Conservation (phyloP, 306 rosid genomes). For the Lablab purpureus region DNA sequence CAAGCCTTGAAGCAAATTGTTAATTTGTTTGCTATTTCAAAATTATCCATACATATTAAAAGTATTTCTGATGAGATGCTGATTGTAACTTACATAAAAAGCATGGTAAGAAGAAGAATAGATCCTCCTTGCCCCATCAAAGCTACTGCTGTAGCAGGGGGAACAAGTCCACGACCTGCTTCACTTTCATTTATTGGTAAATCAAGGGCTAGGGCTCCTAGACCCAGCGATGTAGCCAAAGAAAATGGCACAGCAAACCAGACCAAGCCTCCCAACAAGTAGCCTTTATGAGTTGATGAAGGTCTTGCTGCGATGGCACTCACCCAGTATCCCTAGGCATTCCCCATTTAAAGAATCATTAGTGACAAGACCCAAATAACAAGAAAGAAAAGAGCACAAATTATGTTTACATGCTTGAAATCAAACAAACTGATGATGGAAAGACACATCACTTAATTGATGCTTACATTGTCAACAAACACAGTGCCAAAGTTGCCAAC, state of each 20-base stretch:
- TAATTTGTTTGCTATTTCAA: not conserved
- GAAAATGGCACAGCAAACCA: slow-evolving; percentile 99
- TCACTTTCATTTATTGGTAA: slow-evolving; percentile 76
- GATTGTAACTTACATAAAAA: slow-evolving; percentile 75
- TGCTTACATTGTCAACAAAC: slow-evolving; percentile 91
- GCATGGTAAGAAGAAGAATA: slow-evolving; percentile 90
- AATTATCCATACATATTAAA: not conserved
- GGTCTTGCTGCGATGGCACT: slow-evolving; percentile 98
- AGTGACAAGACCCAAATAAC: not conserved
- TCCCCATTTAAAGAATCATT: slow-evolving; percentile 39
- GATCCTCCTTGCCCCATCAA: slow-evolving; percentile 97
- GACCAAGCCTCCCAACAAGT: slow-evolving; percentile 92
- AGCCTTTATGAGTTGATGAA: slow-evolving; percentile 94
- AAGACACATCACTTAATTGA: slow-evolving; percentile 9
- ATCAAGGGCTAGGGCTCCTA: slow-evolving; percentile 97
- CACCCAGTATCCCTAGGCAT: slow-evolving; percentile 91
- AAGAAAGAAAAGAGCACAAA: not conserved
- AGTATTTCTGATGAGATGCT: slow-evolving; percentile 6
- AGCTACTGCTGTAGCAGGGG: slow-evolving; percentile 96
- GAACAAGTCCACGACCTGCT: slow-evolving; percentile 89
- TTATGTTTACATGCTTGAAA: slow-evolving; percentile 1
- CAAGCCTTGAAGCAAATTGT: not conserved
- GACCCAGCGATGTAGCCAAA: slow-evolving; percentile 87
- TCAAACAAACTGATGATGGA: slow-evolving; percentile 25
- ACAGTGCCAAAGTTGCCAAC: slow-evolving; percentile 94